Base-by-base conservation (phyloP, 78 protist species). In the Isochrysis galbana region DNA sequence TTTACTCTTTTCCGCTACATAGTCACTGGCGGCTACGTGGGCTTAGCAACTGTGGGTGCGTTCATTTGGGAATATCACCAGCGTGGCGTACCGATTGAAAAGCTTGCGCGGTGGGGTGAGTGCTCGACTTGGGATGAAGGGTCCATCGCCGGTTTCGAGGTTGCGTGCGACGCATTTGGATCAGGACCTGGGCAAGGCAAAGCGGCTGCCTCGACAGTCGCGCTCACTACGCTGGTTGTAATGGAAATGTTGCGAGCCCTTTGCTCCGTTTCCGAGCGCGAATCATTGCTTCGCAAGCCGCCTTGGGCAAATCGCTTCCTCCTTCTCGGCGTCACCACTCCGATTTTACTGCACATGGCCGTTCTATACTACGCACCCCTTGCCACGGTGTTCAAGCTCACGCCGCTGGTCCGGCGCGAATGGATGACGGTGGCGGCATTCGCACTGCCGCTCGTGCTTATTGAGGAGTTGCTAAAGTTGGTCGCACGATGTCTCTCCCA, bases 231-330 rank as follows among this genome's bases (percentile, higher is more conserved):
- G n/a, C 96, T 96, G 32, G 97, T 96, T 4, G 21, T 39, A 36
- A 92, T 96, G 23, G 98, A 96, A 94, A 95, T 95, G 96, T 87
- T 93, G 93, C 94, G 93, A 91, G 95, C 97, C 22, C 90, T 95
- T 54, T 94, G 94, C 91, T 84, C 93, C 44, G 48, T 94, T 72
- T 83, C 95, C n/a, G 96, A 95, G 86, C 42, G 90, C 92, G 90
- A 32, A 70, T 39, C 80, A 36, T 88, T 94, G 54, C 46, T 94
- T 41, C 3, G 0, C 26, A 77, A 83, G 87, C 67, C 94, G 10
- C 96, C 96, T 17, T 61, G 83, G 91, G 19, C 55, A 55, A 94
- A 95, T 91, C 67, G 47, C 7, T 90, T 17, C 55, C 93, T 95
- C 36, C 42, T 95, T 32, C 69, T n/a, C 41, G 96, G 96, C 88